phyloP scores from a whole-genome alignment of 805 yeast genomes.

The Saccharomycopsis fibuligera region DNA sequence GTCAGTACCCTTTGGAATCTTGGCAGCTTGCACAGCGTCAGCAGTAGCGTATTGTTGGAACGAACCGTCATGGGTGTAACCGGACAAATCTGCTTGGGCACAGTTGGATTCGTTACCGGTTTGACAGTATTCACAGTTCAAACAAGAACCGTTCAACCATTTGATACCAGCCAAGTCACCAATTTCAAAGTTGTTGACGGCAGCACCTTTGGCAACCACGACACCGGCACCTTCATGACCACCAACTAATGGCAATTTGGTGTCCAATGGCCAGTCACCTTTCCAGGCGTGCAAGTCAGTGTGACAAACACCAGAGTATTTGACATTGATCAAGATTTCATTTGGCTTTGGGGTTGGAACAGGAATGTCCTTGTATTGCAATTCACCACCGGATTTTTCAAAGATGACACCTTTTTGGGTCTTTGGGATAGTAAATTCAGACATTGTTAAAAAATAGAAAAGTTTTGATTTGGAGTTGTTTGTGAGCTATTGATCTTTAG shows the following conservation, averaged over 20 bases:
- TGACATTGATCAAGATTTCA: constrained; percentile 74
- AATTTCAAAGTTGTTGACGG: constrained; percentile 62
- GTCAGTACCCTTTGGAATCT: constrained; percentile 67
- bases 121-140: constrained; percentile 70
- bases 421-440: constrained; percentile 45
- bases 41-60: constrained; percentile 90
- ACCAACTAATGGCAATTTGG: constrained; percentile 73
- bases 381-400: constrained; percentile 57
- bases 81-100: constrained; percentile 64
- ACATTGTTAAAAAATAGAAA: too few species aligned
- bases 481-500: too few species aligned
- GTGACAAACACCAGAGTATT: constrained; percentile 90
- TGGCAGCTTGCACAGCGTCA: constrained; percentile 81
- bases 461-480: neutral
- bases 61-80: constrained; percentile 86
- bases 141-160: constrained; percentile 77
- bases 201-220: constrained; percentile 69
- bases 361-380: constrained; percentile 65
- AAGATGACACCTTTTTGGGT: constrained; percentile 69
- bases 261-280: constrained; percentile 84
- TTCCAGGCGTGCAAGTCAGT: constrained; percentile 92
- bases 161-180: constrained; percentile 82
- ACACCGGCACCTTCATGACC: constrained; percentile 91
- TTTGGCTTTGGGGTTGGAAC: constrained; percentile 75
- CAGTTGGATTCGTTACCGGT: constrained; percentile 66